Percentiles rank a stretch among this genome's conserved stretches.
Evolutionary conservation across 495 filamentous ascomycete species (phyloP).

Genomic region (Massariosphaeria phaeospora): DNA sequence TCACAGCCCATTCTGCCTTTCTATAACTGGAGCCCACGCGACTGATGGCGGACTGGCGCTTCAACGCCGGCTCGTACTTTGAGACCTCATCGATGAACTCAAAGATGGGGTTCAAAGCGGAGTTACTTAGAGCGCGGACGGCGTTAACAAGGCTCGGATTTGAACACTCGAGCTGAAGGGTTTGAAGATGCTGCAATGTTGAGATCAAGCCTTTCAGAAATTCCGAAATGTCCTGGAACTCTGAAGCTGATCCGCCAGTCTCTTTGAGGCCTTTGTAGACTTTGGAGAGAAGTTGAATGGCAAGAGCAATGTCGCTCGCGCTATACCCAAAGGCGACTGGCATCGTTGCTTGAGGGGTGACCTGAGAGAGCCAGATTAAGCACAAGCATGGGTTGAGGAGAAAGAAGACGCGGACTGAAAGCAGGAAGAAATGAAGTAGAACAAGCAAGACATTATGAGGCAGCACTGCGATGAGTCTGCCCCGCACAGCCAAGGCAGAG

Average conservation of each 20-base stretch:
- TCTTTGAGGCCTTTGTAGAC: not conserved
- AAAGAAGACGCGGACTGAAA: no score
- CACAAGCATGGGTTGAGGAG: no score
- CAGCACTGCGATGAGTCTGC: no score
- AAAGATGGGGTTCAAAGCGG: not conserved
- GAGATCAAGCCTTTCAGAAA: not conserved
- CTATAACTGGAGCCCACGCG: not conserved
- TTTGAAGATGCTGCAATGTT: not conserved
- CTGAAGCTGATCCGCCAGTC: not conserved
- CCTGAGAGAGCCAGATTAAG: no score
- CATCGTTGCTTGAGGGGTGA: no score
- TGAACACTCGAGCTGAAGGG: not conserved
- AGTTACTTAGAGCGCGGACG: not conserved
- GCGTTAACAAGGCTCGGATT: not conserved
- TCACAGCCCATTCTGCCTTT: not conserved
- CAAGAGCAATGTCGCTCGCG: not conserved
- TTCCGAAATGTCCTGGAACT: not conserved
- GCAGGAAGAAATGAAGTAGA: no score
- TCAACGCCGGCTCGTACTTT: not conserved
- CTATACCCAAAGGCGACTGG: slow-evolving; percentile 3
- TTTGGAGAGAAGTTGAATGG: not conserved
- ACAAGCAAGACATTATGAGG: no score
- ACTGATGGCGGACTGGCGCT: not conserved
- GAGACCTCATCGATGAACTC: not conserved
- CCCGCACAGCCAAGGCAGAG: no score